Conservation (phyloP, 2,329 filamentous ascomycete species). For the Rhynchosporium secalis region DNA sequence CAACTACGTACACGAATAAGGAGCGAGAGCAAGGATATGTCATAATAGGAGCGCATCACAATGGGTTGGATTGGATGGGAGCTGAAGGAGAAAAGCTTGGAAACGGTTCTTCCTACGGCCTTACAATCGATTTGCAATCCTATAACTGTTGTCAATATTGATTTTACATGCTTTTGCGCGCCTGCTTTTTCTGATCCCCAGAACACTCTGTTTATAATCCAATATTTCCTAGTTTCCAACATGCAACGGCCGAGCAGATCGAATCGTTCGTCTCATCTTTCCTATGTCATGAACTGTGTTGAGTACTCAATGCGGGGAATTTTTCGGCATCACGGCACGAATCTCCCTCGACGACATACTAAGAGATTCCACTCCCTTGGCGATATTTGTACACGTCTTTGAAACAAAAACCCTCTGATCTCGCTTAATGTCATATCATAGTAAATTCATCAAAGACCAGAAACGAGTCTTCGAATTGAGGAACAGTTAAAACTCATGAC, state of each 20-base stretch:
- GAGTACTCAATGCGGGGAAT: not conserved
- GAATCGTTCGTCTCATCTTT: constrained; percentile 4
- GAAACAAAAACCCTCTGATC: not conserved
- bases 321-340: constrained; percentile 7
- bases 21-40: constrained; percentile 1
- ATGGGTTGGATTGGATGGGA: not conserved
- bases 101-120: constrained; percentile 10
- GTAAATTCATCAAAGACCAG: no score
- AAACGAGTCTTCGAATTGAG: no score
- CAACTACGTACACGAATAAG: constrained; percentile 1
- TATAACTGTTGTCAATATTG: not conserved
- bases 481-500: no score
- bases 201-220: constrained; percentile 16
- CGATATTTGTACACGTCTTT: not conserved
- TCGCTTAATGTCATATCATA: not conserved
- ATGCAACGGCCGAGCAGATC: not conserved
- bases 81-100: not conserved
- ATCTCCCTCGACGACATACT: constrained; percentile 3
- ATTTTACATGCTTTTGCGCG: not conserved
- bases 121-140: constrained; percentile 2
- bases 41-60: not conserved
- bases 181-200: not conserved
- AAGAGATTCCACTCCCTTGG: constrained; percentile 5
- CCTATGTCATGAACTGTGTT: not conserved
- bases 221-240: constrained; percentile 1